Percentiles rank a stretch among this genome's conserved stretches.
phyloP scores from a whole-genome alignment of 805 yeast species.

The Clavispora santaluciae region DNA sequence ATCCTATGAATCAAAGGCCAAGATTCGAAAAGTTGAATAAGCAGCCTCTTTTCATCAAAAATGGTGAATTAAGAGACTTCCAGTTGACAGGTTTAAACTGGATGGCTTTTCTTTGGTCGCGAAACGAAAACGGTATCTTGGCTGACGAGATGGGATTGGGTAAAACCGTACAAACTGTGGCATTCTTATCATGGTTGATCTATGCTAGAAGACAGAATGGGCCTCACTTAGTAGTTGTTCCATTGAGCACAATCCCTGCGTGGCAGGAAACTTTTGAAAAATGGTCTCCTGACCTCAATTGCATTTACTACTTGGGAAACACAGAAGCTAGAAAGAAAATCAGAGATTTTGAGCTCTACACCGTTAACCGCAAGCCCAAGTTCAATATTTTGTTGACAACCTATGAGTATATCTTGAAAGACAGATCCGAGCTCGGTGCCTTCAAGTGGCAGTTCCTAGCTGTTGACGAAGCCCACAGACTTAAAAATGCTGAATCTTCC shows the following conservation, averaged over 20 bases:
- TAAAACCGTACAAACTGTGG: constrained; percentile 94
- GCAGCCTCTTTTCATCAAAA: constrained; percentile 87
- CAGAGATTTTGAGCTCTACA: constrained; percentile 79
- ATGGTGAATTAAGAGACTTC: constrained; percentile 92
- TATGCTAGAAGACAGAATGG: constrained; percentile 96
- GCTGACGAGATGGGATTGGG: constrained; percentile 99
- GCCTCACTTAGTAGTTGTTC: constrained; percentile 95
- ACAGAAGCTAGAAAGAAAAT: constrained; percentile 77
- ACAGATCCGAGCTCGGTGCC: constrained; percentile 70
- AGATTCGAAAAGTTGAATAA: constrained; percentile 77
- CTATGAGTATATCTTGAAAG: constrained; percentile 93
- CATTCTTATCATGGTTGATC: constrained; percentile 90
- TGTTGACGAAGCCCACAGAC: constrained; percentile 96
- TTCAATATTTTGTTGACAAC: constrained; percentile 92
- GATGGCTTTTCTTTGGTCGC: constrained; percentile 99
- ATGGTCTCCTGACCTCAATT: constrained; percentile 96
- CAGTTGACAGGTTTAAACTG: constrained; percentile 97
- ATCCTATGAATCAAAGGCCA: constrained; percentile 70
- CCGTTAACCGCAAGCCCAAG: constrained; percentile 64
- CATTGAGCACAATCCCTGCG: constrained; percentile 92
- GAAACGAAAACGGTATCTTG: constrained; percentile 93
- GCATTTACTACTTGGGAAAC: constrained; percentile 90
- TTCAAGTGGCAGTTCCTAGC: constrained; percentile 95
- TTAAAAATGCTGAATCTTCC: constrained; percentile 91
- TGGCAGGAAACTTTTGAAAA: constrained; percentile 99